Percentiles rank a stretch among this genome's conserved stretches.
Conservation (phyloP, 2,329 filamentous ascomycete species). For the Colletotrichum simmondsii region DNA sequence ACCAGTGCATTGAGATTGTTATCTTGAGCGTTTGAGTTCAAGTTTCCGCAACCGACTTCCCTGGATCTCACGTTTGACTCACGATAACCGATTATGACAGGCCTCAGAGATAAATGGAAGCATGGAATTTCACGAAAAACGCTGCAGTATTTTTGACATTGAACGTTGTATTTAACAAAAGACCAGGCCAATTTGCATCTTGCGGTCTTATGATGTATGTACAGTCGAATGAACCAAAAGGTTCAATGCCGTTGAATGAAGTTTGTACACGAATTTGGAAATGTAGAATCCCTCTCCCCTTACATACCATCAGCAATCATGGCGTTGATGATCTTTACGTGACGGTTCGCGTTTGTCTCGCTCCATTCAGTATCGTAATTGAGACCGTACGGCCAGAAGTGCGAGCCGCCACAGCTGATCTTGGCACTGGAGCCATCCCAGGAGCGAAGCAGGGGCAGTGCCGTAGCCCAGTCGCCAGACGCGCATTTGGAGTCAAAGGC, state of each 20-base stretch:
- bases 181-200: background rate
- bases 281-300: background rate
- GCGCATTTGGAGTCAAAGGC: conserved; percentile 52
- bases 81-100: no score
- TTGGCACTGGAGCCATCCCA: conserved; percentile 51
- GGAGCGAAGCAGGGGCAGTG: conserved; percentile 49
- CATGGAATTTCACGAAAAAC: background rate
- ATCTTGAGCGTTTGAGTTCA: no score
- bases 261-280: background rate
- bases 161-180: background rate
- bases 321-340: conserved; percentile 54
- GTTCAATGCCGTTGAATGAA: background rate
- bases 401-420: conserved; percentile 52
- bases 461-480: conserved; percentile 53
- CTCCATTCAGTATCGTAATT: conserved; percentile 58
- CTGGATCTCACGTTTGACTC: no score
- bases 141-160: accelerated
- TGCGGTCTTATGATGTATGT: background rate
- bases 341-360: conserved; percentile 55
- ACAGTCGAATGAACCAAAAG: background rate
- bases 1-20: no score
- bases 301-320: conserved; percentile 54
- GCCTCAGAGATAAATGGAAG: no score
- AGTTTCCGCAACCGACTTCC: no score
- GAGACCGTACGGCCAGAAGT: conserved; percentile 54